These are phyloP conservation scores for Stentor roeselii DNA, from an alignment of 73 alveolate species.

Conservation along the genomic window DNA sequence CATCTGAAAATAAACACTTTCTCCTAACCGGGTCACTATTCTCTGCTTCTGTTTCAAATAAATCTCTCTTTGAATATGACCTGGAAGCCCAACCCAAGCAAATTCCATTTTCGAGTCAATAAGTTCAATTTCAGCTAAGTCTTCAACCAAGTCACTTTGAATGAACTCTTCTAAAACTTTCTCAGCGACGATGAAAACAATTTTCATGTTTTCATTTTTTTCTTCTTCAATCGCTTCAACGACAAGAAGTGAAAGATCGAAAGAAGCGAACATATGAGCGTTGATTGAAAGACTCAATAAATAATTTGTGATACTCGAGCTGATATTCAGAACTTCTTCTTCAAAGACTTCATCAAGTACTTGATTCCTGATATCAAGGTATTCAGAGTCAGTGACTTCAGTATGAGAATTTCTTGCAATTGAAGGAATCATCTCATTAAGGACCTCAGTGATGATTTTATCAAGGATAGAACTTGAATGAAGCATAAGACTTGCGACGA, in stretches of 20 bases:
- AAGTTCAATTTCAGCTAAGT: constrained; percentile 11
- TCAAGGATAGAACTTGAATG: constrained; percentile 5
- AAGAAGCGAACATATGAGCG: background rate
- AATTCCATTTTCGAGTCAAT: constrained; percentile 1
- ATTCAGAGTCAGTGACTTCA: constrained; percentile 22
- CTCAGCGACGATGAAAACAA: background rate
- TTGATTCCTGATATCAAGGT: background rate
- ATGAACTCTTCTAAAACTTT: background rate
- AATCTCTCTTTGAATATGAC: constrained; percentile 4
- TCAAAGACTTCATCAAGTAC: background rate
- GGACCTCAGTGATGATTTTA: background rate
- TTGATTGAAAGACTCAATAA: background rate
- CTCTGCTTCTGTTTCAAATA: background rate
- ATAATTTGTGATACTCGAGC: background rate
- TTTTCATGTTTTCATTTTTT: background rate
- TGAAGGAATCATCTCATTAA: background rate
- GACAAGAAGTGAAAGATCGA: background rate
- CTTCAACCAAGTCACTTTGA: background rate
- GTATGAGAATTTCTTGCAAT: background rate
- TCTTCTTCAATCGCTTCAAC: constrained; percentile 3
- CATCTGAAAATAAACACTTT: background rate
- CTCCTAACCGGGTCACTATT: background rate
- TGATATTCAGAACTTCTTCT: background rate
- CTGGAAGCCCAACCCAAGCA: background rate
- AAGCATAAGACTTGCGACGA: background rate